A percentile compares a stretch with the other conserved stretches of the same genome.
Evolutionary conservation across 257 asterid species (phyloP).

Genomic region (Capsicum chinense): DNA sequence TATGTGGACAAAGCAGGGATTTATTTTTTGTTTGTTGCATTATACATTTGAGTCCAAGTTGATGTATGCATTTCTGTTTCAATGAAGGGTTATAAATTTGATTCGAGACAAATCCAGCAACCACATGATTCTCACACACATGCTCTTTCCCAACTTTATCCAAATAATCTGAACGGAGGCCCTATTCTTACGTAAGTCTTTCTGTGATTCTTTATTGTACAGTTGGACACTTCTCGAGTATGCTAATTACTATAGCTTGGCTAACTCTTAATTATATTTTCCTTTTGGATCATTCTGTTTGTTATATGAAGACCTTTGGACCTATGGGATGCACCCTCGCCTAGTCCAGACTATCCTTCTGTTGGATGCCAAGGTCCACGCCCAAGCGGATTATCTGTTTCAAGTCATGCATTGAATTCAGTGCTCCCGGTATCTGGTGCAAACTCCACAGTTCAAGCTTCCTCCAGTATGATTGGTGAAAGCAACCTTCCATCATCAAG

Average conservation of each 20-base stretch:
- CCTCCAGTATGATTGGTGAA: conserved; percentile 65
- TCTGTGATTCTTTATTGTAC: conserved; percentile 1
- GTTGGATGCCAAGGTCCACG: conserved; percentile 78
- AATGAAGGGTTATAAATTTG: conserved; percentile 61
- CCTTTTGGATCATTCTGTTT: conserved; percentile 7
- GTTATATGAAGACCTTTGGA: conserved; percentile 77
- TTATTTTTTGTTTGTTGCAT: conserved; percentile 26
- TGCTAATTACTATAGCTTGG: conserved; percentile 14
- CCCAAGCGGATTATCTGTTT: conserved; percentile 55
- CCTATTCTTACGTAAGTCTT: conserved; percentile 76
- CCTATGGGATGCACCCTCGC: conserved; percentile 61
- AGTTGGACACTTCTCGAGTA: conserved; percentile 29
- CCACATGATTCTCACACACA: conserved; percentile 82
- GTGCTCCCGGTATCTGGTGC: conserved; percentile 60
- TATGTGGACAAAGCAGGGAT: conserved; percentile 7
- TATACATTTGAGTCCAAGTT: conserved; percentile 25
- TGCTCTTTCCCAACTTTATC: conserved; percentile 81
- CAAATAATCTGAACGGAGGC: conserved; percentile 77
- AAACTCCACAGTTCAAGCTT: conserved; percentile 61
- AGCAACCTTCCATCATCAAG: conserved; percentile 63
- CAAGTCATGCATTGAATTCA: conserved; percentile 56
- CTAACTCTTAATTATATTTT: conserved; percentile 28
- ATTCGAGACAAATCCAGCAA: conserved; percentile 78
- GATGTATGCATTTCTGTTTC: conserved; percentile 34
- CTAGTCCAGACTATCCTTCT: conserved; percentile 64